Percentiles rank a stretch among this genome's conserved stretches.
Conservation (phyloP, 2,329 filamentous ascomycete species). For the Xylaria sp. region DNA sequence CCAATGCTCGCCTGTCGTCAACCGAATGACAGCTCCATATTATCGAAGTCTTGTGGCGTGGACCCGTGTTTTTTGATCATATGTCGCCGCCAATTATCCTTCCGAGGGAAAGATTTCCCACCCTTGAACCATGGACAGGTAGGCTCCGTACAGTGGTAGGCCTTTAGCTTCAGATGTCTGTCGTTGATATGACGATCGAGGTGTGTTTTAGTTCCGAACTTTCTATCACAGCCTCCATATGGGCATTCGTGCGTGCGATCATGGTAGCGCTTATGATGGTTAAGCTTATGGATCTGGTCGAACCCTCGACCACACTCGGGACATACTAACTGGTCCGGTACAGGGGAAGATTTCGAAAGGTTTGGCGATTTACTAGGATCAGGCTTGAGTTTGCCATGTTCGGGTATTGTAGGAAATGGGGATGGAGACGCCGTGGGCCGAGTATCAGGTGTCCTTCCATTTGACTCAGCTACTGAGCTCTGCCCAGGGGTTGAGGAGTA, state of each 20-base stretch:
- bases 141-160: conserved; percentile 66
- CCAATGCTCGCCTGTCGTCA: conserved; percentile 20
- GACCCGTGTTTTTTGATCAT: conserved; percentile 68
- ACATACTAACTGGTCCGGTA: conserved; percentile 48
- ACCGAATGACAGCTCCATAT: conserved; percentile 44
- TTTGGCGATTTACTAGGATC: conserved; percentile 47
- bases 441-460: conserved; percentile 50
- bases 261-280: conserved; percentile 71
- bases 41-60: conserved; percentile 43
- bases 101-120: conserved; percentile 69
- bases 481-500: conserved; percentile 48
- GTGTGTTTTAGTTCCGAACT: conserved; percentile 71
- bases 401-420: conserved; percentile 42
- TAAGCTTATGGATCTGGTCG: conserved; percentile 69
- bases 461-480: conserved; percentile 47
- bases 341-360: conserved; percentile 42
- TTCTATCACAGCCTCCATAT: conserved; percentile 61
- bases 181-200: conserved; percentile 72
- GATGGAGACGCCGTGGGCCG: conserved; percentile 49
- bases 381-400: conserved; percentile 42
- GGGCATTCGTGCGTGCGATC: conserved; percentile 63
- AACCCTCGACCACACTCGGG: conserved; percentile 60
- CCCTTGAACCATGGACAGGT: conserved; percentile 68
- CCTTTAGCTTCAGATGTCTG: conserved; percentile 68
- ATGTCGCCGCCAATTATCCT: conserved; percentile 72